A percentile compares a stretch with the other conserved stretches of the same genome.
These are phyloP conservation scores for Adansonia grandidieri DNA, from an alignment of 441 rosid species.

Conservation along the genomic window DNA sequence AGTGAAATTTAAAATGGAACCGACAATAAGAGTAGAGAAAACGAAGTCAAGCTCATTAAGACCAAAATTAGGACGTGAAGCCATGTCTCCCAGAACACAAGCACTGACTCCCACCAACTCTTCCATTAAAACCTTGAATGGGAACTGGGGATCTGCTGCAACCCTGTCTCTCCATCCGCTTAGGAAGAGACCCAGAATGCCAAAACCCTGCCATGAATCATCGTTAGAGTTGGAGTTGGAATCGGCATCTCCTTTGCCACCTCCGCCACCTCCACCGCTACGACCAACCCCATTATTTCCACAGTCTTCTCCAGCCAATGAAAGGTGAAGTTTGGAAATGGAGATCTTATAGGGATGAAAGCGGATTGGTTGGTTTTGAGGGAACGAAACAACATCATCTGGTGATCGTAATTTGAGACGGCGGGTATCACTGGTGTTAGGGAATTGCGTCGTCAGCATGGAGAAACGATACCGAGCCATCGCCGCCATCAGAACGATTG, in stretches of 20 bases:
- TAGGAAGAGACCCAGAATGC: constrained; percentile 47
- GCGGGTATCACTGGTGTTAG: constrained; percentile 24
- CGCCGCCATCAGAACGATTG: constrained; percentile 46
- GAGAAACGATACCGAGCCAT: constrained; percentile 47
- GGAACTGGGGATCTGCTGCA: constrained; percentile 92
- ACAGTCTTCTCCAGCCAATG: constrained; percentile 38
- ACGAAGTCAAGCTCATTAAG: constrained; percentile 92
- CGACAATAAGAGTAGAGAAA: constrained; percentile 87
- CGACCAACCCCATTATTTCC: constrained; percentile 38
- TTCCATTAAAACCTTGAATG: constrained; percentile 95
- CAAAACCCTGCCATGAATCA: constrained; percentile 52
- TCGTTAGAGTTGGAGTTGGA: constrained; percentile 28
- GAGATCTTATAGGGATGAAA: constrained; percentile 35
- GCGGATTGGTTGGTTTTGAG: constrained; percentile 41
- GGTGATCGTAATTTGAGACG: constrained; percentile 31
- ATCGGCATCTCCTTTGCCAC: constrained; percentile 45
- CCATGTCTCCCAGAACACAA: constrained; percentile 92
- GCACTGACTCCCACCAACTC: constrained; percentile 87
- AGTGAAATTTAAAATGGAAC: constrained; percentile 83
- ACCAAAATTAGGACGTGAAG: constrained; percentile 94
- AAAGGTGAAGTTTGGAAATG: constrained; percentile 23
- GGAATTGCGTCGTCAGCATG: constrained; percentile 35
- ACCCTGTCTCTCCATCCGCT: constrained; percentile 90
- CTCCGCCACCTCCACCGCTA: constrained; percentile 41
- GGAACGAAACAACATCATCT: constrained; percentile 33